These are phyloP conservation scores for Talaromyces albobiverticillius DNA, from an alignment of 2,329 filamentous ascomycete genomes.

Conservation along the genomic window DNA sequence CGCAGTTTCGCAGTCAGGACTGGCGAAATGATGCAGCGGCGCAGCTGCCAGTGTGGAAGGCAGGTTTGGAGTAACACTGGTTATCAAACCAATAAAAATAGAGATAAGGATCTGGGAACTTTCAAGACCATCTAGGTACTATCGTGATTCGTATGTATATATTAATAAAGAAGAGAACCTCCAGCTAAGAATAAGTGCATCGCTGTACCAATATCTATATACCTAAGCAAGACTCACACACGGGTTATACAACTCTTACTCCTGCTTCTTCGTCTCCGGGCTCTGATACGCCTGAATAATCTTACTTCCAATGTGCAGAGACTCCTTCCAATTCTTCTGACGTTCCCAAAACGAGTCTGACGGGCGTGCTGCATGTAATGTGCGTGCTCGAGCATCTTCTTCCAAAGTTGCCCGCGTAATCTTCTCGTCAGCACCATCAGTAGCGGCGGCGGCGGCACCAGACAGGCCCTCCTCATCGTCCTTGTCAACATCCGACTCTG, in stretches of 20 bases:
- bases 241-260: too few relatives aligned
- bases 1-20: too few relatives aligned
- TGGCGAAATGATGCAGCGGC: too few relatives aligned
- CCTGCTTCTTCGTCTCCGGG: slow-evolving; percentile 33
- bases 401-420: slow-evolving; percentile 39
- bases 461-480: slow-evolving; percentile 17
- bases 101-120: too few relatives aligned
- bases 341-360: slow-evolving; percentile 43
- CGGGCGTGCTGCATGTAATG: slow-evolving; percentile 29
- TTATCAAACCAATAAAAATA: too few relatives aligned
- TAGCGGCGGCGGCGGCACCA: slow-evolving; percentile 5
- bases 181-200: not conserved
- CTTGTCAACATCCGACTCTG: slow-evolving; percentile 18
- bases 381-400: slow-evolving; percentile 37
- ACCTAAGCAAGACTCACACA: not conserved
- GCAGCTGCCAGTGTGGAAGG: too few relatives aligned
- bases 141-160: not conserved
- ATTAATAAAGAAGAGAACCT: not conserved
- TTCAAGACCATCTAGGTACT: not conserved
- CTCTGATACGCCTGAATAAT: slow-evolving; percentile 36
- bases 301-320: slow-evolving; percentile 35
- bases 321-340: slow-evolving; percentile 45
- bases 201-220: not conserved
- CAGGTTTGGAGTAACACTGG: too few relatives aligned
- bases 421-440: slow-evolving; percentile 17